A percentile compares a stretch with the other conserved stretches of the same genome.
phyloP scores from a whole-genome alignment of 495 filamentous ascomycete species.

The Lasiosphaeriaceae sp. region DNA sequence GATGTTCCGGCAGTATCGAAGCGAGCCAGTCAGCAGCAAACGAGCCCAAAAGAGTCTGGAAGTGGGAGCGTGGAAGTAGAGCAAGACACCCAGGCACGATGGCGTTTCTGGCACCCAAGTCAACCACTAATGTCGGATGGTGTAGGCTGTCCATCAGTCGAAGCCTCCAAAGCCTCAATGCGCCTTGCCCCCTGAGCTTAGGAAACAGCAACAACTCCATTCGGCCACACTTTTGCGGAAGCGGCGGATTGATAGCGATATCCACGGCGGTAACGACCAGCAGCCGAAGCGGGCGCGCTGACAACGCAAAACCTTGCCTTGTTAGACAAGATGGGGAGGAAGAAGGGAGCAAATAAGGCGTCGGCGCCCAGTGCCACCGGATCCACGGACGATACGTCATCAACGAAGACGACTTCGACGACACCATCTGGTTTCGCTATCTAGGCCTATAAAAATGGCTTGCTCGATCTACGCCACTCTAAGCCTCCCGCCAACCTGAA shows the following conservation, averaged over 20 bases:
- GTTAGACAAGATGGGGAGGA: neutral
- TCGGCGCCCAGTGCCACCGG: neutral
- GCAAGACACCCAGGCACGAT: too few species aligned
- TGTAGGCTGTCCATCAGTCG: too few species aligned
- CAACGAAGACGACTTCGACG: neutral
- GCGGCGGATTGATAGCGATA: neutral
- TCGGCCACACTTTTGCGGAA: neutral
- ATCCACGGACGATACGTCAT: neutral
- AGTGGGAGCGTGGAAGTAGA: neutral
- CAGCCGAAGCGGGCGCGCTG: neutral
- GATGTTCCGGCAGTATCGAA: too few species aligned
- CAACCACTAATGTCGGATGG: too few species aligned
- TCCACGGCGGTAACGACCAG: neutral
- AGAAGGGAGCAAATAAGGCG: neutral
- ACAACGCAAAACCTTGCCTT: neutral
- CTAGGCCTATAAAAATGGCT: conserved; percentile 25
- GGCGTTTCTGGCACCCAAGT: too few species aligned
- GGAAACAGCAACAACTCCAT: neutral
- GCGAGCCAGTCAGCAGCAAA: too few species aligned
- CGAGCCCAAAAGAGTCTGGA: neutral
- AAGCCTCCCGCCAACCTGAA: conserved; percentile 27
- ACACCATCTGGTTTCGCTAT: conserved; percentile 21
- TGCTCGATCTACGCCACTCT: conserved; percentile 17
- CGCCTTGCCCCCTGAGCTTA: neutral
- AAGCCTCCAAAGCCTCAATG: too few species aligned